phyloP scores from a whole-genome alignment of 1,139 yeast species.

The Magnusiomyces clavatus region DNA sequence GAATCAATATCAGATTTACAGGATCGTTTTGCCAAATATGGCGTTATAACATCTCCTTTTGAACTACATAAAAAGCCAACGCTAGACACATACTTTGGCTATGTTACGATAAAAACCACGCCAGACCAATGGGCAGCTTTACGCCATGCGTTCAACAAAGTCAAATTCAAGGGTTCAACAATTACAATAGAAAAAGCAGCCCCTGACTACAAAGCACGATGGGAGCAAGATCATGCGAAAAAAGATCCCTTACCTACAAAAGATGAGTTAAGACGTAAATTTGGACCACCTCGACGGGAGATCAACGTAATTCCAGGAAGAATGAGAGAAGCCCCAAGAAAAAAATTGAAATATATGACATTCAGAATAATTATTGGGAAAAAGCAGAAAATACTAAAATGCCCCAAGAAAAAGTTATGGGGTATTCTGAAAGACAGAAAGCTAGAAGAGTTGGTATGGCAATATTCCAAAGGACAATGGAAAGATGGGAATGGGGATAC shows the following conservation, averaged over 20 bases:
- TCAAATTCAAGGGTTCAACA: constrained; percentile 65
- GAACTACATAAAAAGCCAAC: constrained; percentile 45
- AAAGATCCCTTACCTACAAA: constrained; percentile 30
- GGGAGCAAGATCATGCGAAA: constrained; percentile 38
- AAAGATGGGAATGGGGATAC: constrained; percentile 74
- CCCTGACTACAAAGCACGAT: constrained; percentile 38
- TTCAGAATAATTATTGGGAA: constrained; percentile 52
- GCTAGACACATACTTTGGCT: constrained; percentile 55
- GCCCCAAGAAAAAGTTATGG: constrained; percentile 78
- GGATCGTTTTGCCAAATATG: constrained; percentile 45
- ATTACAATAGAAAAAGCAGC: constrained; percentile 46
- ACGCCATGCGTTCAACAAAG: constrained; percentile 54
- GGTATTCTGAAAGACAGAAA: constrained; percentile 68
- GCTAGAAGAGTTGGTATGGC: constrained; percentile 53
- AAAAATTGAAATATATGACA: constrained; percentile 48
- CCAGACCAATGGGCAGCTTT: constrained; percentile 42
- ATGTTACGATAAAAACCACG: constrained; percentile 48
- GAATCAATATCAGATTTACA: constrained; percentile 39
- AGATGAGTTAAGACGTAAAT: constrained; percentile 37
- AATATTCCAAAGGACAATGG: constrained; percentile 66
- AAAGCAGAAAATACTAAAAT: constrained; percentile 51
- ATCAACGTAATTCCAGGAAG: constrained; percentile 57
- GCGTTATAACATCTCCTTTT: constrained; percentile 37
- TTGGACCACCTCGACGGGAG: constrained; percentile 36
- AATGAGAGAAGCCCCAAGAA: constrained; percentile 47